phyloP scores from a whole-genome alignment of 306 rosid genomes.

The Rosa multiflora region DNA sequence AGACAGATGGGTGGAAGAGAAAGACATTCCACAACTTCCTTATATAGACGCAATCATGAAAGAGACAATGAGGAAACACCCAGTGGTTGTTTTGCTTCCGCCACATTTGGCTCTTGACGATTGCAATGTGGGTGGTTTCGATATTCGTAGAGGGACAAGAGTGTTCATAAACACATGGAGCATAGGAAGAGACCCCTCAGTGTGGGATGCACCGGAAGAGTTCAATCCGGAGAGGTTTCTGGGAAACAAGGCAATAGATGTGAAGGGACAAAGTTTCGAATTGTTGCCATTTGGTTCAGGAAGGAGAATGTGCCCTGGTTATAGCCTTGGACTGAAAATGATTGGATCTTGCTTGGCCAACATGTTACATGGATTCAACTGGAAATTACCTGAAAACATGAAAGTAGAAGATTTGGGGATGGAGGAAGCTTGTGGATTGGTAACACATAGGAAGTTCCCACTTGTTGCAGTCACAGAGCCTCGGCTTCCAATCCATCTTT shows the following conservation, averaged over 20 bases:
- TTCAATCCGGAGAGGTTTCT: slow-evolving; percentile 36
- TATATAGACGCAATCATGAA: slow-evolving; percentile 35
- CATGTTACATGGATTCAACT: slow-evolving; percentile 35
- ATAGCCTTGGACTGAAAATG: slow-evolving; percentile 26
- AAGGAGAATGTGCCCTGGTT: slow-evolving; percentile 39
- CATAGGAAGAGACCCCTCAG: slow-evolving; percentile 30
- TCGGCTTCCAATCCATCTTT: slow-evolving; percentile 35
- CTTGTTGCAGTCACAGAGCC: slow-evolving; percentile 32
- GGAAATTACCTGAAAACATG: too few species aligned
- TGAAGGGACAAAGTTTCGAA: slow-evolving; percentile 36
- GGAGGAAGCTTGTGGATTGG: slow-evolving; percentile 33
- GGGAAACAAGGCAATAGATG: slow-evolving; percentile 23
- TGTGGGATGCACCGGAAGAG: slow-evolving; percentile 33
- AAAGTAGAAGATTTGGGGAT: slow-evolving; percentile 13
- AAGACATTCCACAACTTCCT: slow-evolving; percentile 36
- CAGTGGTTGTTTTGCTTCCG: slow-evolving; percentile 25
- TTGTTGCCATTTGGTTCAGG: slow-evolving; percentile 40
- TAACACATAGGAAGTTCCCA: slow-evolving; percentile 23
- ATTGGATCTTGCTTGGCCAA: slow-evolving; percentile 22
- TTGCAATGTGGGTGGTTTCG: slow-evolving; percentile 26
- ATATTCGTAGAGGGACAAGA: slow-evolving; percentile 23
- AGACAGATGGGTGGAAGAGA: slow-evolving; percentile 35
- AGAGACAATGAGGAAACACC: slow-evolving; percentile 43
- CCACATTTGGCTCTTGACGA: slow-evolving; percentile 37
- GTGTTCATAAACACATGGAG: slow-evolving; percentile 41